Evolutionary conservation across 2,329 filamentous ascomycete genomes (phyloP).

Genomic region (Albifimbria verrucaria): DNA sequence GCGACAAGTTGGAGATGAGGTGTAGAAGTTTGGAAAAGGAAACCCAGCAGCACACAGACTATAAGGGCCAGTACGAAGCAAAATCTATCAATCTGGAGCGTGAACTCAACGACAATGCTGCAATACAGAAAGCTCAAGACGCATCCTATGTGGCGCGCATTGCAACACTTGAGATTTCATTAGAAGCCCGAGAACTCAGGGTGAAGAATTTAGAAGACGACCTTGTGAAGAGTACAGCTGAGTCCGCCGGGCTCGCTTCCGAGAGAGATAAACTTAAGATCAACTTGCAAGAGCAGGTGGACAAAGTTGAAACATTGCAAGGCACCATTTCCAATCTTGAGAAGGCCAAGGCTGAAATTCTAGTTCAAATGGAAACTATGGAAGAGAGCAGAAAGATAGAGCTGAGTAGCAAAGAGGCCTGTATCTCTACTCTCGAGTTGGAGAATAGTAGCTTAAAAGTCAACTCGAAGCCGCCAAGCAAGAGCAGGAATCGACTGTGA

Average conservation of each 20-base stretch:
- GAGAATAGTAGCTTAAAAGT: constrained; percentile 19
- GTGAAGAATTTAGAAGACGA: constrained; percentile 18
- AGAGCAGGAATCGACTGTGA: constrained; percentile 18
- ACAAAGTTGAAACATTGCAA: constrained; percentile 14
- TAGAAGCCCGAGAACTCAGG: constrained; percentile 22
- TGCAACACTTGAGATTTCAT: constrained; percentile 21
- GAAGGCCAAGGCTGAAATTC: too few relatives aligned
- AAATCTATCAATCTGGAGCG: constrained; percentile 22
- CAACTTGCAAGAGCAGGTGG: constrained; percentile 15
- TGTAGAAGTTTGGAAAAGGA: constrained; percentile 23
- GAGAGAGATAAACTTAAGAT: constrained; percentile 18
- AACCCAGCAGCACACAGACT: constrained; percentile 8
- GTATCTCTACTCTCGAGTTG: constrained; percentile 15
- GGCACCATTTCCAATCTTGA: constrained; percentile 18
- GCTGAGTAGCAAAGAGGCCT: constrained; percentile 17
- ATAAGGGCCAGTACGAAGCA: constrained; percentile 16
- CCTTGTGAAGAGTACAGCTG: constrained; percentile 17
- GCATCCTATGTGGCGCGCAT: constrained; percentile 21
- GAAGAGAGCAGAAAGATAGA: constrained; percentile 6
- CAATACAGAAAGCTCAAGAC: constrained; percentile 21
- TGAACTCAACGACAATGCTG: constrained; percentile 18
- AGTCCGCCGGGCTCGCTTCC: constrained; percentile 18
- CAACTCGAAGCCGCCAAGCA: constrained; percentile 18
- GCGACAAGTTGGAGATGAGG: constrained; percentile 19
- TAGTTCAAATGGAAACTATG: not conserved